A percentile compares a stretch with the other conserved stretches of the same genome.
These are phyloP conservation scores for Chloroidium sp. DNA, from an alignment of 163 green algal genomes.

Conservation along the genomic window DNA sequence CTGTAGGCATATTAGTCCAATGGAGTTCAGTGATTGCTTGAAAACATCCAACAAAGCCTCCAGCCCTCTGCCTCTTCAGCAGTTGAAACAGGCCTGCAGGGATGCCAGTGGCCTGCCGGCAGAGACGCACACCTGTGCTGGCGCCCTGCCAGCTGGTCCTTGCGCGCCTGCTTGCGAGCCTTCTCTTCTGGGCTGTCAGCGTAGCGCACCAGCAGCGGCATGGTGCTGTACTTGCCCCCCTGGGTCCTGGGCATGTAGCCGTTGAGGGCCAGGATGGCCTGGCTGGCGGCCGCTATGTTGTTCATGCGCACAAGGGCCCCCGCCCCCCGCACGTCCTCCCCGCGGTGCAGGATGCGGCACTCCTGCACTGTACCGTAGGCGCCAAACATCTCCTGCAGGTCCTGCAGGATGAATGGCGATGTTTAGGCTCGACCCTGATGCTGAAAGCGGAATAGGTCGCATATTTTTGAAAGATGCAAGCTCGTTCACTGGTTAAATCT, in stretches of 20 bases:
- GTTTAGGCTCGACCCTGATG: not conserved
- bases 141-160: not conserved
- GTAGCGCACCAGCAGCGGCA: slow-evolving; percentile 26
- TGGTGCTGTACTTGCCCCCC: not conserved
- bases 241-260: slow-evolving; percentile 5
- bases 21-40: no score
- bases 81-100: no score
- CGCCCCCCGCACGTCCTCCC: slow-evolving; percentile 8
- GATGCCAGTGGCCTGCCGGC: no score
- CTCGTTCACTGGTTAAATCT: not conserved
- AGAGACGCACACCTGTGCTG: no score
- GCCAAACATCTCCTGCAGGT: slow-evolving; percentile 29
- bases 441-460: not conserved
- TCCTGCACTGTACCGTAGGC: slow-evolving; percentile 28
- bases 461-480: not conserved
- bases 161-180: not conserved
- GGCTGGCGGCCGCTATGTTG: slow-evolving; percentile 26
- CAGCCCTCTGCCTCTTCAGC: no score
- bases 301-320: slow-evolving; percentile 51
- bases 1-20: no score
- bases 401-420: slow-evolving; percentile 1
- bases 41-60: no score
- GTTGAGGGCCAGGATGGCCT: slow-evolving; percentile 48
- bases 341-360: slow-evolving; percentile 34
- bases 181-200: slow-evolving; percentile 50